phyloP scores from a whole-genome alignment of 2,329 filamentous ascomycete genomes.

The Botrytis sinoallii region DNA sequence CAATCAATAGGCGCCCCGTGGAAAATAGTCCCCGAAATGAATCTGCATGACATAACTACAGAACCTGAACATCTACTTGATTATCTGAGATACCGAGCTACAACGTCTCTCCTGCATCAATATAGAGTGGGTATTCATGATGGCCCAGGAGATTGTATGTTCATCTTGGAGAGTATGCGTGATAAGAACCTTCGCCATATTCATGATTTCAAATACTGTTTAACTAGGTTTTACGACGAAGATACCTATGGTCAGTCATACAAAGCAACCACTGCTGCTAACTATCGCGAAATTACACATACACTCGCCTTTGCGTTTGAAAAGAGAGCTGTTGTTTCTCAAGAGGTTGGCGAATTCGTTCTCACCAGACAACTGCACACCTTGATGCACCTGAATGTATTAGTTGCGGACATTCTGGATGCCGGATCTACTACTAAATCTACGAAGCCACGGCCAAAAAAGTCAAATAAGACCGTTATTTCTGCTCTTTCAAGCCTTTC shows the following conservation, averaged over 20 bases:
- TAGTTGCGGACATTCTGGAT: conserved; percentile 45
- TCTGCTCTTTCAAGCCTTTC: conserved; percentile 39
- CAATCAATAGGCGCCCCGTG: conserved; percentile 39
- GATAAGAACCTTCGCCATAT: conserved; percentile 38
- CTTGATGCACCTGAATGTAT: conserved; percentile 42
- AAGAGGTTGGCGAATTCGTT: conserved; percentile 32
- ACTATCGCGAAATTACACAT: conserved; percentile 24
- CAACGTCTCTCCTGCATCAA: conserved; percentile 38
- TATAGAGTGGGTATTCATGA: conserved; percentile 37
- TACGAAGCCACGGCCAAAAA: conserved; percentile 34
- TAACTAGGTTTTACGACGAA: conserved; percentile 40
- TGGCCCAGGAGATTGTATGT: conserved; percentile 39
- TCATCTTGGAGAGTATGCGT: conserved; percentile 40
- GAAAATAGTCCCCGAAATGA: conserved; percentile 45
- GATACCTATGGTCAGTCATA: conserved; percentile 41
- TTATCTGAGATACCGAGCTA: conserved; percentile 42
- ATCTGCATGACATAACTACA: conserved; percentile 42
- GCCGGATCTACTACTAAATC: conserved; percentile 37
- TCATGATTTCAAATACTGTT: conserved; percentile 37
- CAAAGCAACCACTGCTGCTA: conserved; percentile 27
- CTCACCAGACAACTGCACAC: conserved; percentile 42
- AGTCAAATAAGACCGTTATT: conserved; percentile 33
- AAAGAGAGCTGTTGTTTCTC: conserved; percentile 11
- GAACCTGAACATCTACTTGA: conserved; percentile 41
- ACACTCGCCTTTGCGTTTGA: conserved; percentile 29